phyloP scores from a whole-genome alignment of 2,329 filamentous ascomycete genomes.

The Corynespora cassiicola region DNA sequence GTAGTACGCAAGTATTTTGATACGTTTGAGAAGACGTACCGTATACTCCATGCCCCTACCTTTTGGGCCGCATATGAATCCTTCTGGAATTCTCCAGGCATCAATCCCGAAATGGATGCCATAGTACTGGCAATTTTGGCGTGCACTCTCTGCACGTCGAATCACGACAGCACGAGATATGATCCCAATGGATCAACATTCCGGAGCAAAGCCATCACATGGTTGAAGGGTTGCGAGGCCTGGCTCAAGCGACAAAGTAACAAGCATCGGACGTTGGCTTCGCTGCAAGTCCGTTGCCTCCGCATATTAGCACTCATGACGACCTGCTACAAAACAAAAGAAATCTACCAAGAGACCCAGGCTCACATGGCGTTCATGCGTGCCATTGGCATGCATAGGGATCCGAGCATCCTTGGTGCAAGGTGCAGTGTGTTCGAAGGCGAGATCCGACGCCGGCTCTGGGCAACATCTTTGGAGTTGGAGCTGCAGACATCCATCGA shows the following conservation, averaged over 20 bases:
- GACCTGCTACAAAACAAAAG: slow-evolving; percentile 51
- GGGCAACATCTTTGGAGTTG: slow-evolving; percentile 62
- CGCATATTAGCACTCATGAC: slow-evolving; percentile 55
- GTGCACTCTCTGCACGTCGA: slow-evolving; percentile 43
- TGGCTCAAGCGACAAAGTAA: slow-evolving; percentile 54
- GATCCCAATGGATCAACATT: slow-evolving; percentile 46
- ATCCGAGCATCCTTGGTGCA: slow-evolving; percentile 45
- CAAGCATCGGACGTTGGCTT: slow-evolving; percentile 57
- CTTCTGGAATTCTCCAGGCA: slow-evolving; percentile 50
- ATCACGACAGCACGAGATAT: slow-evolving; percentile 33
- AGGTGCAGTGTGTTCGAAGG: slow-evolving; percentile 48
- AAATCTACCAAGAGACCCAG: slow-evolving; percentile 26
- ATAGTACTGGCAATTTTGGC: slow-evolving; percentile 46
- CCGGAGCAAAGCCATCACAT: slow-evolving; percentile 43
- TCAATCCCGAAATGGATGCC: slow-evolving; percentile 40
- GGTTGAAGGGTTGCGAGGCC: slow-evolving; percentile 46
- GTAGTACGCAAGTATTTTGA: slow-evolving; percentile 54
- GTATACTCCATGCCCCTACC: slow-evolving; percentile 58
- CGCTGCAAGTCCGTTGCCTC: slow-evolving; percentile 58
- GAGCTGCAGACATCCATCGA: slow-evolving; percentile 62
- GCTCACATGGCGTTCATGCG: slow-evolving; percentile 54
- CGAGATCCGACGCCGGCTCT: slow-evolving; percentile 61
- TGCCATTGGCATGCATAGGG: slow-evolving; percentile 58
- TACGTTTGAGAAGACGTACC: slow-evolving; percentile 57
- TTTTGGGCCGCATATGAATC: slow-evolving; percentile 56